These are phyloP conservation scores for Kwoniella shivajii DNA, from an alignment of 1,284 basidiomycete species.

Conservation along the genomic window DNA sequence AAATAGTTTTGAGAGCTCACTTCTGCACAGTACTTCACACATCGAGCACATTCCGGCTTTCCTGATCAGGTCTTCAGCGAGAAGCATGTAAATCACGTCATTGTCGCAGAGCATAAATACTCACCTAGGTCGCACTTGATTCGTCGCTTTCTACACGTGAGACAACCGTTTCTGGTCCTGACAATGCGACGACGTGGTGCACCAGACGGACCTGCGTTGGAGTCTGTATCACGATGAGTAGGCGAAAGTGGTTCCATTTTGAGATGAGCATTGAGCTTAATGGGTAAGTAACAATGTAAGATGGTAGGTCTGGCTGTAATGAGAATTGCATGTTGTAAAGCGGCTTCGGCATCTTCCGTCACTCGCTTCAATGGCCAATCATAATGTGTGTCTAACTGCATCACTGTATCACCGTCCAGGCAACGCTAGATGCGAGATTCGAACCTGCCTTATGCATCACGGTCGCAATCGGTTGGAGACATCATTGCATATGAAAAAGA, in stretches of 20 bases:
- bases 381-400: too few relatives aligned
- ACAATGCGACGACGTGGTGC: not conserved
- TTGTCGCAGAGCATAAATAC: not conserved
- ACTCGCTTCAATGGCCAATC: not conserved
- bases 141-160: not conserved
- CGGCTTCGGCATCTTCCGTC: not conserved
- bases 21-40: not conserved
- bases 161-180: not conserved
- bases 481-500: too few relatives aligned
- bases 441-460: too few relatives aligned
- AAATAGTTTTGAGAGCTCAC: too few relatives aligned
- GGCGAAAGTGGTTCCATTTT: too few relatives aligned
- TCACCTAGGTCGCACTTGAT: conserved; percentile 5
- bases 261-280: too few relatives aligned
- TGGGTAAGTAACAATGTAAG: not conserved
- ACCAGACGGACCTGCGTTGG: not conserved
- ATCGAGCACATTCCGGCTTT: not conserved
- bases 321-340: not conserved
- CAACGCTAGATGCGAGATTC: too few relatives aligned
- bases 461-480: too few relatives aligned
- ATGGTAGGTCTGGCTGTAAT: too few relatives aligned
- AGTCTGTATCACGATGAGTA: too few relatives aligned
- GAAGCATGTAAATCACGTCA: too few relatives aligned
- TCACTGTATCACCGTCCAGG: too few relatives aligned
- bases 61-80: not conserved